phyloP scores from a whole-genome alignment of 345 rosid genomes.

The Diplotaxis tenuifolia region DNA sequence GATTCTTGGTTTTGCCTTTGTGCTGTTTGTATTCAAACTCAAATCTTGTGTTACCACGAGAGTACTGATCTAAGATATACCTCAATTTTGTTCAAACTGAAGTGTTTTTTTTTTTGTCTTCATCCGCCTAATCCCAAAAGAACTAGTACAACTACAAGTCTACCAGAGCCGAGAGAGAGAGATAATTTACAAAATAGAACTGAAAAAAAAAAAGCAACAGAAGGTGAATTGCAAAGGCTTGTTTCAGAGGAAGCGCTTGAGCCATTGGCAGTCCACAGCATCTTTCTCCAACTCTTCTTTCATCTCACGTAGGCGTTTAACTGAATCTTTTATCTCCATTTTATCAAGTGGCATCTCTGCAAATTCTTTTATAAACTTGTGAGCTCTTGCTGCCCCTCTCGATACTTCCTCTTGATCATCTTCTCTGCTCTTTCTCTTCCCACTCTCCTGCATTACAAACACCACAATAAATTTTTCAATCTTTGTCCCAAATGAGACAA shows the following conservation, averaged over 20 bases:
- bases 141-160: slow-evolving; percentile 9
- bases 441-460: slow-evolving; percentile 50
- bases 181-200: slow-evolving; percentile 3
- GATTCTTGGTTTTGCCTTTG: no score
- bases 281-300: slow-evolving; percentile 72
- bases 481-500: background rate
- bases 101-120: background rate
- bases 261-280: slow-evolving; percentile 62
- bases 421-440: slow-evolving; percentile 63
- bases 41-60: no score
- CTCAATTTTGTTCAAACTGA: no score
- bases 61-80: no score
- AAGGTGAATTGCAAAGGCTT: background rate
- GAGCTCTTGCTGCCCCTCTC: slow-evolving; percentile 76
- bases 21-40: no score
- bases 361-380: slow-evolving; percentile 68
- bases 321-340: slow-evolving; percentile 76
- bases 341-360: slow-evolving; percentile 81
- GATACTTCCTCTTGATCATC: slow-evolving; percentile 56
- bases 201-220: background rate
- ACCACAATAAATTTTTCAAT: background rate
- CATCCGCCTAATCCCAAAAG: background rate
- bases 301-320: slow-evolving; percentile 51
- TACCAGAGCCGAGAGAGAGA: background rate
- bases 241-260: slow-evolving; percentile 58